Evolutionary conservation across 257 asterid species (phyloP), one percentile per base, ranked within the genome.

Genomic region (Solanum lycopersicoides): DNA sequence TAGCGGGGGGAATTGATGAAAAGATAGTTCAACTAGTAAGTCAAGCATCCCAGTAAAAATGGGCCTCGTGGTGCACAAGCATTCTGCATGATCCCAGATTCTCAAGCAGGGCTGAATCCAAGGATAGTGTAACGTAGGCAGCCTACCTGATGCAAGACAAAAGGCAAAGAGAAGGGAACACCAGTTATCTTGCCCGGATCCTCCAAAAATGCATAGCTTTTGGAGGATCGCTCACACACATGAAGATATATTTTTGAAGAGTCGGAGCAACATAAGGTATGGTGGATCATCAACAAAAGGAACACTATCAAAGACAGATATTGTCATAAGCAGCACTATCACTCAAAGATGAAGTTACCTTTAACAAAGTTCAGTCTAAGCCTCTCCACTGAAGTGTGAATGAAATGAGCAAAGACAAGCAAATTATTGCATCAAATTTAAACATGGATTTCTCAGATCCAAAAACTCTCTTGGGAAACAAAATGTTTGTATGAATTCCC

Each of bases 391-490:
- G 83, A 87, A 84, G 89, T 84, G 74, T 89, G 83, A 83, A 74
- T 87, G 75, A n/a, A 82, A 68, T 30, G 69, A 44, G 47, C 87
- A 3, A 45, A 39, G 65, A 82, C 79, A 75, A 82, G 90, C 41
- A 79, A 79, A 89, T 92, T 91, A 92, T 92, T 90, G 89, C 77
- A 88, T 87, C 75, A 89, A 89, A 89, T 84, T 86, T 86, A 88
- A 88, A 76, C 63, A 88, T 89, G 89, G 93, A 92, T 89, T 90
- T 87, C 91, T 90, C 92, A 87, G 90, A 88, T 89, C 87, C 89
- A 72, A 88, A 66, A 91, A 88, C 90, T 80, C 87, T 84, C 69
- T 87, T n/a, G 86, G 89, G 87, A 88, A 91, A 87, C 89, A 93
- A 89, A 92, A 91, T 73, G 82, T 86, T 28, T 32, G 92, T 69